Percentiles rank a stretch among this genome's conserved stretches.
Evolutionary conservation across 2,329 filamentous ascomycete species (phyloP).

Genomic region (Fusarium domesticum): DNA sequence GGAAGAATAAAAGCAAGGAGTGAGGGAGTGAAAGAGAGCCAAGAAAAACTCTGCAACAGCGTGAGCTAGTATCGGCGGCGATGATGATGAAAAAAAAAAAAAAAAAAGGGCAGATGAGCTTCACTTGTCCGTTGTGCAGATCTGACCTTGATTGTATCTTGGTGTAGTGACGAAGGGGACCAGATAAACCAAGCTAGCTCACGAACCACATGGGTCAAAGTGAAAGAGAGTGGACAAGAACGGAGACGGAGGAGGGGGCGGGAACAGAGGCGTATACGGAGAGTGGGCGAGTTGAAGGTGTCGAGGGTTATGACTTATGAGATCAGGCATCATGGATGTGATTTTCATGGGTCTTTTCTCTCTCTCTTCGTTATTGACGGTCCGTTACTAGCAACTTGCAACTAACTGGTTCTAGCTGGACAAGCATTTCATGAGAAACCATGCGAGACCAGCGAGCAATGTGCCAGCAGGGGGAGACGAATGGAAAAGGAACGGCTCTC

Average conservation of each 20-base stretch:
- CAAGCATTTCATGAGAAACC: not conserved
- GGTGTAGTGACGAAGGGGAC: conserved; percentile 1
- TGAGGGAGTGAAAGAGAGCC: not conserved
- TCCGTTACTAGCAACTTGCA: not conserved
- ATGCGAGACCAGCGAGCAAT: not conserved
- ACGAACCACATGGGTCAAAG: conserved; percentile 6
- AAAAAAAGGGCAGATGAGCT: not conserved
- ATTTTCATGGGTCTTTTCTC: too few relatives aligned
- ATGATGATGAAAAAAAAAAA: conserved; percentile 2
- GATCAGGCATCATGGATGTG: not conserved
- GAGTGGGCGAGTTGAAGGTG: not conserved
- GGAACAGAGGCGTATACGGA: not conserved
- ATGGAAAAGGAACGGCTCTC: not conserved
- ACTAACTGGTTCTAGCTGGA: not conserved
- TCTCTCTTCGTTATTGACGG: not conserved
- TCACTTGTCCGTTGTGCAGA: not conserved
- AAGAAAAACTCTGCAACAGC: not conserved
- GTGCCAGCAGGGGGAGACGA: not conserved
- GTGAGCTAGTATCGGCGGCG: not conserved
- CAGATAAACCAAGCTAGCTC: not conserved
- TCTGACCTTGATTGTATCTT: conserved; percentile 2
- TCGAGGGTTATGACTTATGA: not conserved
- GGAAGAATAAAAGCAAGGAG: not conserved
- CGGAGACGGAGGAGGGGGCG: conserved; percentile 4
- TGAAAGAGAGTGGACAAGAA: conserved; percentile 5